These are phyloP conservation scores for Huntiella omanensis DNA, from an alignment of 2,329 filamentous ascomycete genomes.

Conservation along the genomic window DNA sequence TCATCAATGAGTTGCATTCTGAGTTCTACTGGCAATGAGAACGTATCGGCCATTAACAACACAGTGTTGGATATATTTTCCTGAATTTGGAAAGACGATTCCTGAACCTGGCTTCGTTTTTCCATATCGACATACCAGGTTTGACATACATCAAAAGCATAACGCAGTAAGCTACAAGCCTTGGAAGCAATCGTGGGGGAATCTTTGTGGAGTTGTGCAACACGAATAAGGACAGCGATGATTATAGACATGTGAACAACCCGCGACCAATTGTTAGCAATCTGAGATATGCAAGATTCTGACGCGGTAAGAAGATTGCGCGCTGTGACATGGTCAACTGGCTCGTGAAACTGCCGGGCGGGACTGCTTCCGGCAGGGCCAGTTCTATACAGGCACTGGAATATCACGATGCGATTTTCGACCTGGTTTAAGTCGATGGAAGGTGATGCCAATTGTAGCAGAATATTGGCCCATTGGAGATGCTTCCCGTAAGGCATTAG, in stretches of 20 bases:
- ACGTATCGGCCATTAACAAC: background rate
- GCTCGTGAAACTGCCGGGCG: background rate
- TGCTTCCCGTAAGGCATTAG: slow-evolving; percentile 26
- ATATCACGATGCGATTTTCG: slow-evolving; percentile 27
- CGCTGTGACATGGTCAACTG: slow-evolving; percentile 20
- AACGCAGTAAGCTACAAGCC: slow-evolving; percentile 20
- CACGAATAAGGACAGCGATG: slow-evolving; percentile 22
- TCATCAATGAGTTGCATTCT: no score
- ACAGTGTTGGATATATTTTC: background rate
- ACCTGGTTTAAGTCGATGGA: slow-evolving; percentile 30
- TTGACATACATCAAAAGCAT: slow-evolving; percentile 18
- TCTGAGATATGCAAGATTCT: slow-evolving; percentile 15
- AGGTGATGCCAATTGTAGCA: slow-evolving; percentile 28
- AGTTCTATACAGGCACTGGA: slow-evolving; percentile 30
- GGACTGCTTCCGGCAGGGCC: slow-evolving; percentile 17
- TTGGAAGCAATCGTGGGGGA: no score
- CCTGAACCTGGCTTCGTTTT: no score
- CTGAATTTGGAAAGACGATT: background rate
- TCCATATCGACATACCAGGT: no score
- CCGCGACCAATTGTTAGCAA: slow-evolving; percentile 33
- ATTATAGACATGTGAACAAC: slow-evolving; percentile 22
- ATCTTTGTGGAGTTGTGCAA: slow-evolving; percentile 16
- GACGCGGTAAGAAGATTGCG: slow-evolving; percentile 17
- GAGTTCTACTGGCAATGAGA: background rate
- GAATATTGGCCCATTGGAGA: slow-evolving; percentile 37